phyloP scores from a whole-genome alignment of 148 eudicot species.

The Amaranthus hypochondriacus region DNA sequence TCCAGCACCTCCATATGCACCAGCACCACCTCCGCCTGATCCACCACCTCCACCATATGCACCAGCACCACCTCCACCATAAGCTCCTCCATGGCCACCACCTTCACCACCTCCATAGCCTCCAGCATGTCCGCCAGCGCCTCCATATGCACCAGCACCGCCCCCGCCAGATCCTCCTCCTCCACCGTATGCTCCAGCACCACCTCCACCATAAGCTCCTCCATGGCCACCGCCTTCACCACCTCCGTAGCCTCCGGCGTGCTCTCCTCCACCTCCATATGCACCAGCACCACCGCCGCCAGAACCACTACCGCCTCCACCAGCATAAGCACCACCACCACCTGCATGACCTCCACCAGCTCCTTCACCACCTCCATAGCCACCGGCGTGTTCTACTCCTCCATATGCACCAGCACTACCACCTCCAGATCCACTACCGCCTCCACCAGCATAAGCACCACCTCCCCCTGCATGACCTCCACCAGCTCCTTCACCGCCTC shows the following conservation, averaged over 20 bases:
- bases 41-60: slow-evolving; percentile 36
- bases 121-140: slow-evolving; percentile 10
- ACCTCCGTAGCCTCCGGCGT: slow-evolving; percentile 25
- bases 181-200: slow-evolving; percentile 8
- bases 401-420: slow-evolving; percentile 21
- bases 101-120: slow-evolving; percentile 24
- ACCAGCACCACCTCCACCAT: slow-evolving; percentile 25
- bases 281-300: slow-evolving; percentile 19
- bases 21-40: slow-evolving; percentile 35
- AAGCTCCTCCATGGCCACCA: slow-evolving; percentile 25
- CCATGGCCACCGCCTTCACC: slow-evolving; percentile 23
- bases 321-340: slow-evolving; percentile 21
- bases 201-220: slow-evolving; percentile 12
- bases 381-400: slow-evolving; percentile 23
- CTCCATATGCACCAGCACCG: slow-evolving; percentile 18
- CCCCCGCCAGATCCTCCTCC: slow-evolving; percentile 6
- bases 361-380: slow-evolving; percentile 26
- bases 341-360: slow-evolving; percentile 25
- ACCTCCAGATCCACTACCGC: slow-evolving; percentile 19
- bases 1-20: slow-evolving; percentile 31
- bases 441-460: slow-evolving; percentile 15
- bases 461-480: slow-evolving; percentile 28
- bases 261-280: slow-evolving; percentile 20
- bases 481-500: slow-evolving; percentile 26
- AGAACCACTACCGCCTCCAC: slow-evolving; percentile 19